phyloP scores from a whole-genome alignment of 148 eudicot species.

The Rhododendron williamsianum region DNA sequence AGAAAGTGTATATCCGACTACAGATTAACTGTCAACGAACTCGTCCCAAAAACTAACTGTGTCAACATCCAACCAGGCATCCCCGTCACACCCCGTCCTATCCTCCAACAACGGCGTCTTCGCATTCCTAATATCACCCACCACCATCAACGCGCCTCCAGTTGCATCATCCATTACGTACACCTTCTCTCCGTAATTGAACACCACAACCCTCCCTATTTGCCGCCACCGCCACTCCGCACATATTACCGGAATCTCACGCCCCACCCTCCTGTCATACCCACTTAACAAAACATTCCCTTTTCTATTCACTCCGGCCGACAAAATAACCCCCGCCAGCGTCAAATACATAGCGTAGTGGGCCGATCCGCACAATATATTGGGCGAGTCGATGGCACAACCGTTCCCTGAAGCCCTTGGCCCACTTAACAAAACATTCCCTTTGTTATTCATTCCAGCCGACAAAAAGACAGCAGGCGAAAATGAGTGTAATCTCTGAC shows the following conservation, averaged over 20 bases:
- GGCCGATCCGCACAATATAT: too few species aligned
- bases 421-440: too few species aligned
- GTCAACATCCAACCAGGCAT: slow-evolving; percentile 44
- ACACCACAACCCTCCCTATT: too few species aligned
- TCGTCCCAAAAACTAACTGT: slow-evolving; percentile 22
- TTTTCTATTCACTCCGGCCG: slow-evolving; percentile 17
- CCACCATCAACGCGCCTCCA: slow-evolving; percentile 32
- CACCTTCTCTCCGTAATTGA: slow-evolving; percentile 24
- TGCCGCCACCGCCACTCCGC: slow-evolving; percentile 38
- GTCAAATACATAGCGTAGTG: too few species aligned
- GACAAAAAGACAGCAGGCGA: slow-evolving; percentile 15
- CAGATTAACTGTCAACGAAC: neutral
- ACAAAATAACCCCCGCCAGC: slow-evolving; percentile 8
- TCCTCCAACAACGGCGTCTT: slow-evolving; percentile 29
- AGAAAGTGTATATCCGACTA: too few species aligned
- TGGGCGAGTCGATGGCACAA: too few species aligned
- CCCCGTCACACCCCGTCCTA: slow-evolving; percentile 27
- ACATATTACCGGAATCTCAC: slow-evolving; percentile 16
- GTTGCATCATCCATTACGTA: slow-evolving; percentile 31
- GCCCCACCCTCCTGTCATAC: slow-evolving; percentile 33
- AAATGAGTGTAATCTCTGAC: slow-evolving; percentile 17
- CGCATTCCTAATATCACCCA: slow-evolving; percentile 52
- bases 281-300: slow-evolving; percentile 34
- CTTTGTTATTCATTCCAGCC: too few species aligned
- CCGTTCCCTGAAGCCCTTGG: too few species aligned